Conservation (phyloP, 1,139 yeast species). For the Barnettozyma hawaiiensis region DNA sequence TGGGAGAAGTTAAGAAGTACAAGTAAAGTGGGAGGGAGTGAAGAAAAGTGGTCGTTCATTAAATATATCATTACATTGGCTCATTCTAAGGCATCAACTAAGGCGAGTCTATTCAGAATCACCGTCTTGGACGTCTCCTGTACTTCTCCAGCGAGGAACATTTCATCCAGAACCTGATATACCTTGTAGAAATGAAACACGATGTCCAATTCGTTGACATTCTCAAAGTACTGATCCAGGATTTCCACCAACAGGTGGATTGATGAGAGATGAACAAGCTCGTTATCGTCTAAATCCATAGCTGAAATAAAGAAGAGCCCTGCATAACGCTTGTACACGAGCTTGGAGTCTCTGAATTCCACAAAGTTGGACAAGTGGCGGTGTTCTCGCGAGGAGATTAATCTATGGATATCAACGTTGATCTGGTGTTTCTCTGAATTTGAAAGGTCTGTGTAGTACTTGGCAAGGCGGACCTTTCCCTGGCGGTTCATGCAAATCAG, state of each 20-base stretch:
- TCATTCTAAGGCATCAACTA: slow-evolving; percentile 22
- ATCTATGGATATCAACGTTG: slow-evolving; percentile 69
- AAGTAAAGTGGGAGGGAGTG: too few species aligned
- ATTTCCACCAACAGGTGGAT: slow-evolving; percentile 88
- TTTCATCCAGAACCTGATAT: slow-evolving; percentile 66
- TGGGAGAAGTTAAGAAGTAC: slow-evolving; percentile 10
- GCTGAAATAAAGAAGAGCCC: slow-evolving; percentile 84
- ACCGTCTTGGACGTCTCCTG: slow-evolving; percentile 63
- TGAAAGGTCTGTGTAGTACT: slow-evolving; percentile 50
- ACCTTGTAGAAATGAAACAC: slow-evolving; percentile 76
- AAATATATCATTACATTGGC: background rate
- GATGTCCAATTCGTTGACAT: slow-evolving; percentile 92
- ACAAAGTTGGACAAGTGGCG: slow-evolving; percentile 77
- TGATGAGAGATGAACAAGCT: slow-evolving; percentile 74
- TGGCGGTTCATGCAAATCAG: slow-evolving; percentile 81
- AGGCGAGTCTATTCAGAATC: slow-evolving; percentile 47
- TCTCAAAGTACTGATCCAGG: slow-evolving; percentile 75
- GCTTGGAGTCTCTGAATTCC: slow-evolving; percentile 62
- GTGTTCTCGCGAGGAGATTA: slow-evolving; percentile 79
- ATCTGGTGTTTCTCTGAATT: slow-evolving; percentile 46
- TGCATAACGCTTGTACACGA: slow-evolving; percentile 87
- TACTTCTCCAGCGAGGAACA: slow-evolving; percentile 73
- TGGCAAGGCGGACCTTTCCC: slow-evolving; percentile 84
- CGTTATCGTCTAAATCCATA: slow-evolving; percentile 71
- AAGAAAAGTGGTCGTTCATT: too few species aligned